Evolutionary conservation across 495 filamentous ascomycete genomes (phyloP), one percentile per base, ranked within the genome.

Genomic region (Sabuloglossum arenarium): DNA sequence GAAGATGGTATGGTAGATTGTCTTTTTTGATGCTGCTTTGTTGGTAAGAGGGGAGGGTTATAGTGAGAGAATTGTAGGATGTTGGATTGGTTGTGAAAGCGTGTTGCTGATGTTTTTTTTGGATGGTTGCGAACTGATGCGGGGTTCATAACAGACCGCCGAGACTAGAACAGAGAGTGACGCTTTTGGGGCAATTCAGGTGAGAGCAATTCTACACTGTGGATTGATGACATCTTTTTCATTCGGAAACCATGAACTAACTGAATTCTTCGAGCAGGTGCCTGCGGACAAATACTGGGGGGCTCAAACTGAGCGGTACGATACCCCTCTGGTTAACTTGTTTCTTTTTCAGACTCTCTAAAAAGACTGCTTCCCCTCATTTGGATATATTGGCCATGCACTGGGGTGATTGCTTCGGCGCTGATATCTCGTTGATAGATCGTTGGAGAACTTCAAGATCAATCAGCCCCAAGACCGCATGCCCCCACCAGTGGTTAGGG

Each of bases 391-490:
- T n/a, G 39, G 3, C n/a, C 16, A 16, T 16, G 34, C 34, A 12
- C 34, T 39, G 6, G 3, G 34, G 12, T 5, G 34, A 39, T 16
- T 12, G 5, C 16, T 10, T 43, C 3, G 4, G 16, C n/a, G 39
- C n/a, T 43, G 39, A 43, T 21, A 6, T 23, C 21, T 16, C 6
- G n/a, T 21, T 43, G 50, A 66, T 55, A 79, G 76, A 53, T 97
- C 93, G 42, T 75, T 98, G 69, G 82, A 82, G 66, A 98, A 98
- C 75, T 98, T 98, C 76, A 81, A 83, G 66, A 97, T 98, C 79
- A 97, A 97, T 70, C 91, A 98, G 73, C 91, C 93, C 58, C 86
- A 93, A 68, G 91, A 98, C 67, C 88, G 91, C 65, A 97, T 98
- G 90, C 93, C 91, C 49, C 84, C 86, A 58, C 84, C 88, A 0